Evolutionary conservation across 2,329 filamentous ascomycete genomes (phyloP).

Genomic region (Cladosporium sp.): DNA sequence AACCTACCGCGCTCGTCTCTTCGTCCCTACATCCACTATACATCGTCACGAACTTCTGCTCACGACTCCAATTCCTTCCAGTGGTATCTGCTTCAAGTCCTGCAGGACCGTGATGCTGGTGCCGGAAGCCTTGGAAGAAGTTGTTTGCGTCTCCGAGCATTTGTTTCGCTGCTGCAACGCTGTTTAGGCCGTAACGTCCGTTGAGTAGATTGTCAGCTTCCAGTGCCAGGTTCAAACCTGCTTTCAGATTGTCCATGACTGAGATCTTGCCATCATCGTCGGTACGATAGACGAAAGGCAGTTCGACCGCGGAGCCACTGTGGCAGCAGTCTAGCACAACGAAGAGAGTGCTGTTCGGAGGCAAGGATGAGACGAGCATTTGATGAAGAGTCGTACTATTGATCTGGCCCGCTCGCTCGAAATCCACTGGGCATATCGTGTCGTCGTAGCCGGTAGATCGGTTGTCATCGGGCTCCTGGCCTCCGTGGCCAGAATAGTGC

Average conservation of each 20-base stretch:
- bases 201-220: slow-evolving; percentile 53
- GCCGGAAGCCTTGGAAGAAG: slow-evolving; percentile 56
- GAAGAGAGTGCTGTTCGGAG: slow-evolving; percentile 53
- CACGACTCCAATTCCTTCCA: slow-evolving; percentile 43
- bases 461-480: slow-evolving; percentile 52
- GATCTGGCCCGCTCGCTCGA: slow-evolving; percentile 54
- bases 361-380: slow-evolving; percentile 53
- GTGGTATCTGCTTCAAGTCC: slow-evolving; percentile 48
- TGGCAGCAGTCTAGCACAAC: slow-evolving; percentile 64
- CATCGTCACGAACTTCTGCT: slow-evolving; percentile 50
- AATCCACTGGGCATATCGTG: slow-evolving; percentile 35
- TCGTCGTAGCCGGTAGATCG: slow-evolving; percentile 33
- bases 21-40: slow-evolving; percentile 54
- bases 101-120: slow-evolving; percentile 36
- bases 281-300: slow-evolving; percentile 59
- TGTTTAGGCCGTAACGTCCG: slow-evolving; percentile 49
- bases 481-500: slow-evolving; percentile 61
- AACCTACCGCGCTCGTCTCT: slow-evolving; percentile 46
- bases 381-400: slow-evolving; percentile 54
- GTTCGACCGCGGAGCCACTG: slow-evolving; percentile 59
- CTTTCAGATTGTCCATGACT: slow-evolving; percentile 56
- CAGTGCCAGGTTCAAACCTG: slow-evolving; percentile 52
- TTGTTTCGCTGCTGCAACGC: slow-evolving; percentile 53
- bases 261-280: slow-evolving; percentile 59
- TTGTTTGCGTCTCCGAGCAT: slow-evolving; percentile 54